These are phyloP conservation scores for Ascosphaera apis DNA, from an alignment of 2,329 filamentous ascomycete genomes.

Conservation along the genomic window DNA sequence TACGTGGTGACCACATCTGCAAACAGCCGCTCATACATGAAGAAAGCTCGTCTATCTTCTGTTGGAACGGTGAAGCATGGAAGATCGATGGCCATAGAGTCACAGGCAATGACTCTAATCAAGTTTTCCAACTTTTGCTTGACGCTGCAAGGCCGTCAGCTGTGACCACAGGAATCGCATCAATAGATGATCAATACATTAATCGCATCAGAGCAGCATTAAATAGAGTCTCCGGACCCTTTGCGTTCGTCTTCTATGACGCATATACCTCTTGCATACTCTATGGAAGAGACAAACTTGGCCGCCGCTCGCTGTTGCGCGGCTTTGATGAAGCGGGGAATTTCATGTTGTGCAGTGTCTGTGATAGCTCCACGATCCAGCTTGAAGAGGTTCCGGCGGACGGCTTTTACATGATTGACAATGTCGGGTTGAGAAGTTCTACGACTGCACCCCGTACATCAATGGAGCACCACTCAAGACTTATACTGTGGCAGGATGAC, in stretches of 20 bases:
- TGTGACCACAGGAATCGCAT: too few species aligned
- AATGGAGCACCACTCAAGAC: not conserved
- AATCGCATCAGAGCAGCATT: conserved; percentile 22
- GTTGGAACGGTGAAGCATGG: conserved; percentile 98
- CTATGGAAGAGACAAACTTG: conserved; percentile 71
- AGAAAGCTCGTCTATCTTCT: conserved; percentile 41
- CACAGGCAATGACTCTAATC: conserved; percentile 53
- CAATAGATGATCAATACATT: not conserved
- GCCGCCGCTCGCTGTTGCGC: conserved; percentile 55
- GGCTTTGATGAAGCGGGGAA: conserved; percentile 24
- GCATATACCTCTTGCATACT: conserved; percentile 37
- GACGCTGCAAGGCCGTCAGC: conserved; percentile 14
- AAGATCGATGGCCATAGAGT: conserved; percentile 36
- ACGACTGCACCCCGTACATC: not conserved
- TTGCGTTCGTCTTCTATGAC: conserved; percentile 73
- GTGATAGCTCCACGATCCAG: conserved; percentile 23
- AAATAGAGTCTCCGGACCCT: conserved; percentile 51
- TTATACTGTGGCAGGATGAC: conserved; percentile 6
- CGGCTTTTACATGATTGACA: conserved; percentile 48
- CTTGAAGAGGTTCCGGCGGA: conserved; percentile 73
- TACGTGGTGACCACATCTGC: conserved; percentile 53
- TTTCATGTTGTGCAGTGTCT: conserved; percentile 48
- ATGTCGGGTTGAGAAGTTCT: not conserved
- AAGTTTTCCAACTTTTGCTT: conserved; percentile 39
- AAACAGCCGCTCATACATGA: conserved; percentile 47